Conservation (phyloP, 305 asterid genomes). For the Rubia occidens region DNA sequence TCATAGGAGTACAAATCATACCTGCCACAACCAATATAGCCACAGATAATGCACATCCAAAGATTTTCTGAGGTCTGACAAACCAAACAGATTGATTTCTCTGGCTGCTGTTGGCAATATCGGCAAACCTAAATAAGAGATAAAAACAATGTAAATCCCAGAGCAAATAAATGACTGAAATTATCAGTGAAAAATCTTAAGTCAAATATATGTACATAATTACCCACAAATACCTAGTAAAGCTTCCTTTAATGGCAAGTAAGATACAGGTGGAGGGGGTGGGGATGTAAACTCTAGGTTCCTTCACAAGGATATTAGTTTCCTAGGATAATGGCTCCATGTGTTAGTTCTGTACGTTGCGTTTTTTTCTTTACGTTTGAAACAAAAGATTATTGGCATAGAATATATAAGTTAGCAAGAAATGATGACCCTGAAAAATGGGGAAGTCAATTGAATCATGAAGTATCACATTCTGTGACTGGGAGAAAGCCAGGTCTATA, state of each 20-base stretch:
- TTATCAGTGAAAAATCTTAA: background rate
- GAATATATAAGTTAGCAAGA: background rate
- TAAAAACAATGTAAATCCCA: slow-evolving; percentile 9
- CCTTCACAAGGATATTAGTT: background rate
- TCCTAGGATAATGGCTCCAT: background rate
- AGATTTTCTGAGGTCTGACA: slow-evolving; percentile 87
- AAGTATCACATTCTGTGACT: background rate
- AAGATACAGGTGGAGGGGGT: slow-evolving; percentile 1
- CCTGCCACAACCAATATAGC: slow-evolving; percentile 94
- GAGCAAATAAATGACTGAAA: background rate
- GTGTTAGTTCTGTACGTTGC: background rate
- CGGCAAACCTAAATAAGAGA: slow-evolving; percentile 67
- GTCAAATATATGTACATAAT: background rate
- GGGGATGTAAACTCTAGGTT: background rate
- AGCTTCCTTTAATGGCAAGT: background rate
- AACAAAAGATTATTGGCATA: background rate
- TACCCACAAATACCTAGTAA: background rate
- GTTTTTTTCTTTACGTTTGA: background rate
- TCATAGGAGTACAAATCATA: slow-evolving; percentile 23
- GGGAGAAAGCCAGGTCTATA: background rate
- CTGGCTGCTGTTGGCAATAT: slow-evolving; percentile 96
- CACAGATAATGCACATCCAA: slow-evolving; percentile 96
- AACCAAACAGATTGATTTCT: slow-evolving; percentile 66
- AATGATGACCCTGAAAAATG: background rate
- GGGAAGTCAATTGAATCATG: background rate